These are phyloP conservation scores for Pythium periplocum DNA, from an alignment of 352 stramenopile species.

Conservation along the genomic window DNA sequence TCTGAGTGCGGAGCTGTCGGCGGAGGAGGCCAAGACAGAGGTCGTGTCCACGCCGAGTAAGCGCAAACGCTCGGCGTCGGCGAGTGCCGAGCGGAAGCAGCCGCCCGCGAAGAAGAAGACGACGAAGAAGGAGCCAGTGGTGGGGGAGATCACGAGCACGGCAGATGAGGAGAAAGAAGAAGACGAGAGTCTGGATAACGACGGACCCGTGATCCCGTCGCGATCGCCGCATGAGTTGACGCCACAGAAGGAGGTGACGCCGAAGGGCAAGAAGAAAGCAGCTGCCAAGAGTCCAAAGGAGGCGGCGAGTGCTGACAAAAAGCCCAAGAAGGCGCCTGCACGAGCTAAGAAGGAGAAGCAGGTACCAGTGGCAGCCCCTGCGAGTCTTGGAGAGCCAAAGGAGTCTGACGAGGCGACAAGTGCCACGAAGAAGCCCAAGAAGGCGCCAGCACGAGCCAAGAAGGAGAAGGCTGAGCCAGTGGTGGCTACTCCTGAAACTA, in stretches of 20 bases:
- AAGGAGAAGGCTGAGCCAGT: slow-evolving; percentile 1
- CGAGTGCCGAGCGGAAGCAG: neutral
- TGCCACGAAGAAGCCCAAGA: neutral
- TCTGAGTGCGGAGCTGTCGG: no score
- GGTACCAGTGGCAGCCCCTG: no score
- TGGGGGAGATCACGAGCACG: slow-evolving; percentile 13
- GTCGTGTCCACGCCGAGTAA: no score
- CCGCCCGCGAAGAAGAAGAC: slow-evolving; percentile 7
- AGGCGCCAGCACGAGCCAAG: slow-evolving; percentile 7
- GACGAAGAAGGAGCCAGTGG: no score
- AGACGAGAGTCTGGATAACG: no score
- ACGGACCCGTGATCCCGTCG: no score
- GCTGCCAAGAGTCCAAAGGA: no score
- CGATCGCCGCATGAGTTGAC: no score
- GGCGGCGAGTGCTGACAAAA: no score
- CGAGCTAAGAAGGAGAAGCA: slow-evolving; percentile 10
- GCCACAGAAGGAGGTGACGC: no score
- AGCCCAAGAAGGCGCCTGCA: neutral
- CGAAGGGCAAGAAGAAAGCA: no score
- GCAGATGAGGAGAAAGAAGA: neutral
- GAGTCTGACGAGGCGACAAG: neutral
- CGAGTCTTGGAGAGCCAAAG: slow-evolving; percentile 4
- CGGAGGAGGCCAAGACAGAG: no score
- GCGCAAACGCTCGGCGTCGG: neutral
- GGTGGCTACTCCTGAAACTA: slow-evolving; percentile 1